phyloP scores from a whole-genome alignment of 179 eudicot species.

The Nepenthes alata region DNA sequence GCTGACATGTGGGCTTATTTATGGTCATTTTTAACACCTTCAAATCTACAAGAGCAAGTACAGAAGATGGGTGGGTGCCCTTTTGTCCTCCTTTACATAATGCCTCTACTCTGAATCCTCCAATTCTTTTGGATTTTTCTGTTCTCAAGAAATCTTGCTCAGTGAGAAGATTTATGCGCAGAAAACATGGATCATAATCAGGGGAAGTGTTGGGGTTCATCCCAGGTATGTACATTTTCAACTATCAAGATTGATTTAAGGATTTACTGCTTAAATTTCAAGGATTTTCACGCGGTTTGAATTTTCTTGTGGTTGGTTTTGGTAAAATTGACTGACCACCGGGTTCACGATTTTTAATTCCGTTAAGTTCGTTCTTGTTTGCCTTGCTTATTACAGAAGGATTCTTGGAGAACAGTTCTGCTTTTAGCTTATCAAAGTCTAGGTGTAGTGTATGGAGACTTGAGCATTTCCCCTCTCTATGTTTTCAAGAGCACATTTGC shows the following conservation, averaged over 20 bases:
- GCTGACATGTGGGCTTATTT: not conserved
- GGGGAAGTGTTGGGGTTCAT: constrained; percentile 40
- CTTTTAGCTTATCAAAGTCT: constrained; percentile 78
- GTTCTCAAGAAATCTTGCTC: not conserved
- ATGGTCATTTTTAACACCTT: not conserved
- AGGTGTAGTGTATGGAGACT: constrained; percentile 91
- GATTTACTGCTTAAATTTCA: not conserved
- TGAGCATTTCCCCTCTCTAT: constrained; percentile 78
- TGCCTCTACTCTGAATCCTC: not conserved
- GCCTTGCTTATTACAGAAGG: constrained; percentile 27
- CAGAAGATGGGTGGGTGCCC: not conserved
- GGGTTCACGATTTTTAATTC: not conserved
- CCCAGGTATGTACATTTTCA: not conserved
- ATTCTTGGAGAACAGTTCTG: constrained; percentile 62
- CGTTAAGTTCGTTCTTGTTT: not conserved
- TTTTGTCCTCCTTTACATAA: not conserved
- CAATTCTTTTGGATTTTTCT: not conserved
- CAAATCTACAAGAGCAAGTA: not conserved
- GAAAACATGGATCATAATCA: constrained; percentile 38
- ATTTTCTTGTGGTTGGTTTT: too few species aligned
- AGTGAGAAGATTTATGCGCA: constrained; percentile 13
- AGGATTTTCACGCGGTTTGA: not conserved
- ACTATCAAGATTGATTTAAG: not conserved
- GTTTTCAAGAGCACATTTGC: constrained; percentile 89
- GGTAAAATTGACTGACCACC: too few species aligned